Conservation (phyloP, 192 early-diverging fungal species). For the Coemansia sp. region DNA sequence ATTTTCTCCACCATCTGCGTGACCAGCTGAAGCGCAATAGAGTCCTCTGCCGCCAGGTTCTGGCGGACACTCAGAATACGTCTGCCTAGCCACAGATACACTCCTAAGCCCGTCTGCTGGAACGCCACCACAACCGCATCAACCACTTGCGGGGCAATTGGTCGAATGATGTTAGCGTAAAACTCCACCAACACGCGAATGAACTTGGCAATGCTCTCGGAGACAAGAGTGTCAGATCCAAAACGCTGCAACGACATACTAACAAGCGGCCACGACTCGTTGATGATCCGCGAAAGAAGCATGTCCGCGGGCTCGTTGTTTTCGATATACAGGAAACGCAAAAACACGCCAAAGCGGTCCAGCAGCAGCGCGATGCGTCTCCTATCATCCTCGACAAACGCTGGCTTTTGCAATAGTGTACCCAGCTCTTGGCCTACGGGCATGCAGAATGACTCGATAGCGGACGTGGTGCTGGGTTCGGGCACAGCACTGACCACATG, state of each 20-base stretch:
- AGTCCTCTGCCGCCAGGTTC: constrained; percentile 49
- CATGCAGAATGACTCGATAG: constrained; percentile 51
- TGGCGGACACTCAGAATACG: constrained; percentile 69
- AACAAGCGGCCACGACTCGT: constrained; percentile 38
- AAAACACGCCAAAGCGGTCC: constrained; percentile 48
- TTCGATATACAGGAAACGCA: constrained; percentile 42
- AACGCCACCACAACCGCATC: constrained; percentile 68
- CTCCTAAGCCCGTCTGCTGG: constrained; percentile 62
- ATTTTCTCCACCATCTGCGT: constrained; percentile 64
- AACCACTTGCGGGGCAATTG: constrained; percentile 25
- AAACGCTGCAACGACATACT: constrained; percentile 28
- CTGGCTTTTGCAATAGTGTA: constrained; percentile 33
- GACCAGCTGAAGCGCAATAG: constrained; percentile 49
- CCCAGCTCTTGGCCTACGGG: constrained; percentile 40
- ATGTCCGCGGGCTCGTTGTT: constrained; percentile 31
- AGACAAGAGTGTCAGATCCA: constrained; percentile 23
- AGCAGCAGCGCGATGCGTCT: constrained; percentile 30
- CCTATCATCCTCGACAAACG: constrained; percentile 13
- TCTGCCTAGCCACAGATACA: constrained; percentile 80
- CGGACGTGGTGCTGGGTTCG: constrained; percentile 29
- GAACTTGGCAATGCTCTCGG: constrained; percentile 49
- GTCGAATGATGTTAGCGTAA: constrained; percentile 27
- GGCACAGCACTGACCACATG: constrained; percentile 86
- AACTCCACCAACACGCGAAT: constrained; percentile 42
- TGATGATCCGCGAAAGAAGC: constrained; percentile 32